These are phyloP conservation scores for Agroathelia rolfsii DNA, from an alignment of 1,284 basidiomycete genomes.

Conservation along the genomic window DNA sequence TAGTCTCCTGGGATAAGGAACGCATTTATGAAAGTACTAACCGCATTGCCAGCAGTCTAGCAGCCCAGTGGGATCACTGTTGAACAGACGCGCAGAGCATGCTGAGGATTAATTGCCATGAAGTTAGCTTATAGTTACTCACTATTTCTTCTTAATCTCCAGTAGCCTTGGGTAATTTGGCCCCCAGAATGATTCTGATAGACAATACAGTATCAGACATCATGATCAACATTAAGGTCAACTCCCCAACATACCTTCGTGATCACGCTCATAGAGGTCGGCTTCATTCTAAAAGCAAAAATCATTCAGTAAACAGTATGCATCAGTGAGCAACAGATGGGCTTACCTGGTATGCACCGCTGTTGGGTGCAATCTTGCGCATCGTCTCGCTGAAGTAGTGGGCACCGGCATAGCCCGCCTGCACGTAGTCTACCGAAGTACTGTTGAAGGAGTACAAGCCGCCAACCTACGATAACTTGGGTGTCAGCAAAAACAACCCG, in stretches of 20 bases:
- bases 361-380: conserved; percentile 35
- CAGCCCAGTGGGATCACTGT: conserved; percentile 41
- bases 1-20: too few relatives aligned
- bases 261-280: conserved; percentile 45
- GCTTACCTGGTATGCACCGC: conserved; percentile 40
- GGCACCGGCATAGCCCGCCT: conserved; percentile 23
- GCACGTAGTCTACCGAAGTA: conserved; percentile 27
- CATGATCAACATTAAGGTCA: not conserved
- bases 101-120: conserved; percentile 4
- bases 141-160: conserved; percentile 48
- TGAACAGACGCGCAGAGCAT: not conserved
- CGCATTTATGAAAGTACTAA: too few relatives aligned
- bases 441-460: too few relatives aligned
- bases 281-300: conserved; percentile 37
- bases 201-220: conserved; percentile 4
- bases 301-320: conserved; percentile 3
- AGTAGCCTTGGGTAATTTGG: conserved; percentile 36
- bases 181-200: conserved; percentile 42
- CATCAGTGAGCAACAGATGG: conserved; percentile 1
- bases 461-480: too few relatives aligned
- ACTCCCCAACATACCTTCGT: conserved; percentile 26
- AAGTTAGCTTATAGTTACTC: conserved; percentile 12
- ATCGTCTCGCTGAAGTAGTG: conserved; percentile 28
- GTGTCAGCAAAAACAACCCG: too few relatives aligned
- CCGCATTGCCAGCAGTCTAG: conserved; percentile 56